phyloP scores from a whole-genome alignment of 495 filamentous ascomycete species.

The Bryoglossum gracile region DNA sequence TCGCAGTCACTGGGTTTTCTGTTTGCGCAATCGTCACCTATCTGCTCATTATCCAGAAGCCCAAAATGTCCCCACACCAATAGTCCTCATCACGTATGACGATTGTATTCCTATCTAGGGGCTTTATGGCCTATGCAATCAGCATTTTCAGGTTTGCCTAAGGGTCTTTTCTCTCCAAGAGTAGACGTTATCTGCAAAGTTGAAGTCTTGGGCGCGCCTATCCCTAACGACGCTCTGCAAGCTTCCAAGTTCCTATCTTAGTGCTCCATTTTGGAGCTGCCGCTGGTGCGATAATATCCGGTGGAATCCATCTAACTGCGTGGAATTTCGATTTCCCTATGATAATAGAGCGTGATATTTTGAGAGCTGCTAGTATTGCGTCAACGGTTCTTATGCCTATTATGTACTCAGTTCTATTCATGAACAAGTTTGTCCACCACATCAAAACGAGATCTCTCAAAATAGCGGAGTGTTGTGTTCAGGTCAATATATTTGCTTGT shows the following conservation, averaged over 20 bases:
- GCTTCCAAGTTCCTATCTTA: neutral
- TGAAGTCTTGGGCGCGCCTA: neutral
- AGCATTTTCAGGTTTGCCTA: neutral
- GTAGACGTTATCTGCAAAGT: neutral
- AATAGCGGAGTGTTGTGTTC: neutral
- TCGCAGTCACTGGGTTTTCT: slow-evolving; percentile 25
- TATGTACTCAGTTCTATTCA: neutral
- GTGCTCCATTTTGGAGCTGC: neutral
- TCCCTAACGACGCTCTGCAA: slow-evolving; percentile 4
- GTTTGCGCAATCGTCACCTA: slow-evolving; percentile 23
- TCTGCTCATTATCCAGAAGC: slow-evolving; percentile 27
- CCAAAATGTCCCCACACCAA: slow-evolving; percentile 24
- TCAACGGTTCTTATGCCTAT: neutral
- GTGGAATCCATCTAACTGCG: slow-evolving; percentile 29
- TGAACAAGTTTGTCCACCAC: neutral
- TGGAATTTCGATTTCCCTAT: slow-evolving; percentile 38
- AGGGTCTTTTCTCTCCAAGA: neutral
- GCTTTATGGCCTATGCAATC: neutral
- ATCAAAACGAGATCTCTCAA: neutral
- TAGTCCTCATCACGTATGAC: neutral
- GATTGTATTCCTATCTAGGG: neutral
- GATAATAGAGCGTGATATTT: slow-evolving; percentile 25
- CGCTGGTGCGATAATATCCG: slow-evolving; percentile 19
- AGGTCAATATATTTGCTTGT: neutral
- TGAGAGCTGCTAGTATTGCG: slow-evolving; percentile 21